Base-by-base conservation (phyloP, 176 grass and related monocot species). In the Hordeum vulgare region DNA sequence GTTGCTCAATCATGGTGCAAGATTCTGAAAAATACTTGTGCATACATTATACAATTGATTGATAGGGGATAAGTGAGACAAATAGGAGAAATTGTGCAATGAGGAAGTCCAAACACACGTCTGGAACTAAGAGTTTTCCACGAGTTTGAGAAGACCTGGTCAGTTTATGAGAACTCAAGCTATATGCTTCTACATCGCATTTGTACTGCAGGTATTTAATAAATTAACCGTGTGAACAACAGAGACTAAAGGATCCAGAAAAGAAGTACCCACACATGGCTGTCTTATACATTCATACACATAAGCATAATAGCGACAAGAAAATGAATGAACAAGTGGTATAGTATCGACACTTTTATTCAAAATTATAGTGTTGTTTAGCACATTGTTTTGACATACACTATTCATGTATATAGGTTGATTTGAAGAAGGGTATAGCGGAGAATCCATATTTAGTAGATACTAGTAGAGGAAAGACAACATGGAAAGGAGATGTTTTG, bases 51-150 rank as follows among this genome's bases (percentile, higher is more conserved):
- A 41, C 11, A 41, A 42, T 28, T 42, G 2, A 39, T 20, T 59
- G 15, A 14, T 4, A 82, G 15, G 67, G 14, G 12, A 72, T 61
- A 42, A 82, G 80, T n/a, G 34, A 57, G 8, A 18, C 20, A 59
- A 71, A 81, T 11, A 70, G n/a, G 14, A 2, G 11, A 70, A 57
- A 81, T 6, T 17, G 3, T 31, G 9, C 4, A 18, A 81, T 26
- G 44, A 81, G 37, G 64, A 81, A 37, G 64, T 66, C 63, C 34
- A 36, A 4, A 6, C 78, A 67, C 27, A 80, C 62, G 5, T 8
- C 29, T 68, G 45, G 78, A 68, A 68, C 63, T 69, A 81, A 69
- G n/a, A 81, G 61, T 66, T 80, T 67, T 53, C 27, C 78, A 68
- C 63, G 12, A 23, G 23, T 35, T 13, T 37, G 64, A 69, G 47